Evolutionary conservation across 2,329 filamentous ascomycete genomes (phyloP), one percentile per base, ranked within the genome.

Genomic region (Juglanconis sp.): DNA sequence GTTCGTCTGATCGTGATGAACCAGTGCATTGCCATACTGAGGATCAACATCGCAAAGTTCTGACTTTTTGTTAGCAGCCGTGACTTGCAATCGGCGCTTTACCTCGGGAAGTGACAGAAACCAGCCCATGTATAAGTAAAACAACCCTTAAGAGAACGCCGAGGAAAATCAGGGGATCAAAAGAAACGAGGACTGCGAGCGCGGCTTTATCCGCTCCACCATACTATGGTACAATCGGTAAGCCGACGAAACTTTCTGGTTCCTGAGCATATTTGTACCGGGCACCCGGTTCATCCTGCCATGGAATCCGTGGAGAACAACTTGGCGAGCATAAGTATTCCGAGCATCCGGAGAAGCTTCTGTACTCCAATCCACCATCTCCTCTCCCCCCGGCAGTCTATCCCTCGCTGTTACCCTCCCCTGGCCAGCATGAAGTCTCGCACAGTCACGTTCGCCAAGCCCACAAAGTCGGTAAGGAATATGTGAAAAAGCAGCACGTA

Each of bases 1-100:
- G 6, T 47, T 34, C 4, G 53, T 30, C 24, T 62, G 32, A 10
- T 34, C 73, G 59, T 70, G 71, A 53, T 75, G 70, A 40, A 74
- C 69, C 42, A 74, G 63, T 8, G 73, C 69, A 2, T 68, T 67
- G 13, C 73, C 72, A 61, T 75, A 68, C 4, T 61, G 64, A 2
- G 74, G 73, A 59, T 73, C 71, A 50, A 76, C 65, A 9, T 71
- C 75, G 3, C 69, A 73, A 7, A 75, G 66, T 64, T 70, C 55
- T 57, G 10, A 11, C 10, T 49, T 8, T 51, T 82, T 50, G 15
- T 9, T 3, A 30, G 48, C 32, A 56, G 44, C 5, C 7, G 35
- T 38, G 11, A 38, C 11, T 8, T 8, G 35, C 35, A 38, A 11
- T 11, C 7, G 35, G 35, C 1, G 38, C 38, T 24, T 24, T 24